Base-by-base conservation (phyloP, 768 basidiomycete genomes). In the Xerocomellus dryophilus region DNA sequence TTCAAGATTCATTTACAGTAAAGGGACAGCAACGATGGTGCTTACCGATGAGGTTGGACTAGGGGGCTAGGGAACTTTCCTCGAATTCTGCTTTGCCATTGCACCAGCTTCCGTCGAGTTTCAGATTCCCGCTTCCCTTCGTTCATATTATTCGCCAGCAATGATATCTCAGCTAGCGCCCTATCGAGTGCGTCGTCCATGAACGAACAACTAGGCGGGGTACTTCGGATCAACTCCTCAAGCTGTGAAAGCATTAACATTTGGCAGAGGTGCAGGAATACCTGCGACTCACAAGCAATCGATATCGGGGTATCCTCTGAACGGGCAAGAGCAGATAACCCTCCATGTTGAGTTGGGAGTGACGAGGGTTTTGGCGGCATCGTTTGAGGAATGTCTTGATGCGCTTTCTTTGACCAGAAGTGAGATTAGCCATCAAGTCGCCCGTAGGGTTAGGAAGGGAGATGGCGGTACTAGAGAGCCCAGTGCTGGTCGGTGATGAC, bases 81-180 rank as follows among this genome's bases (percentile, higher is more conserved):
- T 36, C 87, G 80, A 63, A 99, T 98, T 61, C 92, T 80, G 34
- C 85, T 65, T 72, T 94, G 93, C 91, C 90, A 94, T 65, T 89
- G 84, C 17, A 98, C 90, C 23, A 98, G 82, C 66, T 93, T 90
- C 43, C 86, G 81, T 20, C 97, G 80, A 2, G 91, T 94, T 73
- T 99, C 97, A 2, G 93, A 81, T 61, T 98, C 95, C 2, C 97
- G 84, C 70, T 98, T 98, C 58, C 93, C 93, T 73, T 99, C 97
- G 70, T 99, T 99, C 91, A 99, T 97, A 64, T 90, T 90, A 46
- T 84, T 91, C 3, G 97, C 94, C 46, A 98, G 73, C 12, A 83
- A 82, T 1, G 93, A 83, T 60, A 98, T 97, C 72, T 96, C 92
- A 18, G 83, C 76, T 41, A 97, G 71, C 7, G 95, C 95, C 52